Evolutionary conservation across 257 asterid genomes (phyloP).

Genomic region (Handroanthus guayacan): DNA sequence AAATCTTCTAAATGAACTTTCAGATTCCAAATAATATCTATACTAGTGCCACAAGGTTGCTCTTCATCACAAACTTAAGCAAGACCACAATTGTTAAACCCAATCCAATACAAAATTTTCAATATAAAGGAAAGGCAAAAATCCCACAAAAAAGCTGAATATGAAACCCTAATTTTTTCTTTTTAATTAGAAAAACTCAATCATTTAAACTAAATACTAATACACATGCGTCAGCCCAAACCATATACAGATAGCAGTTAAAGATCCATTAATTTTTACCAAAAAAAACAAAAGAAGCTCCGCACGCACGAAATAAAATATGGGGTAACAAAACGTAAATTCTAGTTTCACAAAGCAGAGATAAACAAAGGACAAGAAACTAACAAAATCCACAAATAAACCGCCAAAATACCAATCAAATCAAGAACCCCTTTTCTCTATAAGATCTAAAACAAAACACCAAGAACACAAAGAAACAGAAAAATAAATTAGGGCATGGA

Average conservation of each 20-base stretch:
- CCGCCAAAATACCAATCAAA: not conserved
- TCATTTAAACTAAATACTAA: not conserved
- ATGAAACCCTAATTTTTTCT: not conserved
- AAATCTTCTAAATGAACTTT: not conserved
- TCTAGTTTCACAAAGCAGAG: not conserved
- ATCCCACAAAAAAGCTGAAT: not conserved
- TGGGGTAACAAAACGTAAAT: not conserved
- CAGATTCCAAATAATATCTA: not conserved
- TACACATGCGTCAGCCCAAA: not conserved
- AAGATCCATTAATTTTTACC: conserved; percentile 1
- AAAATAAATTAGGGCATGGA: not conserved
- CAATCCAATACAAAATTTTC: not conserved
- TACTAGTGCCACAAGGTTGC: not conserved
- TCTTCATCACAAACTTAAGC: not conserved
- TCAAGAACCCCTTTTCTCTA: not conserved
- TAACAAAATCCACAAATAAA: not conserved
- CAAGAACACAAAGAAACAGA: not conserved
- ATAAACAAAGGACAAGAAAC: not conserved
- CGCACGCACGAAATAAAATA: not conserved
- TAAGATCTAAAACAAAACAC: not conserved
- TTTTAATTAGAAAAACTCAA: not conserved
- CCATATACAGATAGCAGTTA: not conserved
- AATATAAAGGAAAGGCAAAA: not conserved
- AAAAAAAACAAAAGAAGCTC: not conserved
- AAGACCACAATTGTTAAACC: not conserved